Conservation (phyloP, 2,329 filamentous ascomycete species). For the Stenocarpella maydis region DNA sequence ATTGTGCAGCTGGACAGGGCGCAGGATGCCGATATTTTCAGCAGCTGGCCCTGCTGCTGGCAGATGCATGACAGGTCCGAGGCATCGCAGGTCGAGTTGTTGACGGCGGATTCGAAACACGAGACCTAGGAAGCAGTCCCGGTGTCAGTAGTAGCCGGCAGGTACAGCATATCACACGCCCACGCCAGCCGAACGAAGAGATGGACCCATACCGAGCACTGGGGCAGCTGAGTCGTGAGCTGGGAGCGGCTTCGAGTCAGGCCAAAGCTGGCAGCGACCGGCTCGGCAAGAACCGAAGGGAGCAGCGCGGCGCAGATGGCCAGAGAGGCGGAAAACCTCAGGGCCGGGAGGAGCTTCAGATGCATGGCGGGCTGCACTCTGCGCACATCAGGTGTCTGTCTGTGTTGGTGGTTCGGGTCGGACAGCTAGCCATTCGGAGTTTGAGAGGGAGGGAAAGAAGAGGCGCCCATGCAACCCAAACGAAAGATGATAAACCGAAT, state of each 20-base stretch:
- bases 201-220: slow-evolving; percentile 28
- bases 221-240: slow-evolving; percentile 10
- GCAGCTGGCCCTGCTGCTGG: background rate
- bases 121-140: slow-evolving; percentile 4
- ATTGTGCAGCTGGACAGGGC: slow-evolving; percentile 9
- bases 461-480: slow-evolving; percentile 15
- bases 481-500: slow-evolving; percentile 6
- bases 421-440: slow-evolving; percentile 1
- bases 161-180: background rate
- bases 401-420: slow-evolving; percentile 4
- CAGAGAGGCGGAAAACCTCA: slow-evolving; percentile 23
- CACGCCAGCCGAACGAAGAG: background rate
- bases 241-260: slow-evolving; percentile 17
- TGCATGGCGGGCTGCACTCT: slow-evolving; percentile 24
- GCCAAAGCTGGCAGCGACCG: background rate
- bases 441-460: slow-evolving; percentile 13
- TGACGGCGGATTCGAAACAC: slow-evolving; percentile 28
- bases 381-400: slow-evolving; percentile 22
- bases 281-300: slow-evolving; percentile 14
- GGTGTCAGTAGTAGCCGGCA: slow-evolving; percentile 12
- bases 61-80: slow-evolving; percentile 32
- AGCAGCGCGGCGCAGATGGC: slow-evolving; percentile 21
- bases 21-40: background rate
- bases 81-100: slow-evolving; percentile 22
- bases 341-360: slow-evolving; percentile 18